Evolutionary conservation across 176 grass and related monocot species (phyloP).

Genomic region (Oryza nivara): DNA sequence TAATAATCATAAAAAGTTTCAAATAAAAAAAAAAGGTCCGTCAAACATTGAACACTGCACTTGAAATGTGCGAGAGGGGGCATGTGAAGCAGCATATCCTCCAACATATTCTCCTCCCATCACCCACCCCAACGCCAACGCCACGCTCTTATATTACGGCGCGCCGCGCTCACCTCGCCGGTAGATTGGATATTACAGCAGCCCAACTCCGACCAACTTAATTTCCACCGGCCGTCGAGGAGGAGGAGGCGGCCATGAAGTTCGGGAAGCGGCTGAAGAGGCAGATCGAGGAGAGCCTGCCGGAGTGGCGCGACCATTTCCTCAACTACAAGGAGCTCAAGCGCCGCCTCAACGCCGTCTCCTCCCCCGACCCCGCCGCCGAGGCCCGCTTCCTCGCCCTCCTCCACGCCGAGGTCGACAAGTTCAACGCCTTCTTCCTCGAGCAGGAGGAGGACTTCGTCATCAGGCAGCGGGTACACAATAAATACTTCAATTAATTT

Average conservation of each 20-base stretch:
- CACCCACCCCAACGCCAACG: not conserved
- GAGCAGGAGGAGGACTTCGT: slow-evolving; percentile 96
- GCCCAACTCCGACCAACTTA: no score
- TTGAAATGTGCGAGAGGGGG: no score
- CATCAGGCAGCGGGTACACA: slow-evolving; percentile 53
- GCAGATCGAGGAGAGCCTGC: slow-evolving; percentile 90
- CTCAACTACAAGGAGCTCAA: slow-evolving; percentile 93
- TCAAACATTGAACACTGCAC: no score
- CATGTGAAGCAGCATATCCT: slow-evolving; percentile 59
- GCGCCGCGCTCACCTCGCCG: no score
- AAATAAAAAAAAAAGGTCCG: no score
- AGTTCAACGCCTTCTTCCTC: slow-evolving; percentile 89
- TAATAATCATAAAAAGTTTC: no score
- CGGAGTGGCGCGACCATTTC: slow-evolving; percentile 81
- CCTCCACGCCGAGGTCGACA: slow-evolving; percentile 84
- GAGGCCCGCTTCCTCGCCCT: slow-evolving; percentile 67
- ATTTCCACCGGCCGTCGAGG: no score
- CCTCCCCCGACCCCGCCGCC: slow-evolving; percentile 34
- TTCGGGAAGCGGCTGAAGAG: slow-evolving; percentile 90
- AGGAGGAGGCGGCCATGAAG: slow-evolving; percentile 52
- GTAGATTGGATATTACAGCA: no score
- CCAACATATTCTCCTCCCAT: slow-evolving; percentile 61
- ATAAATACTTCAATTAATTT: no score
- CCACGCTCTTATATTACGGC: slow-evolving; percentile 34
- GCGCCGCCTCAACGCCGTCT: slow-evolving; percentile 66